phyloP scores from a whole-genome alignment of 2,329 filamentous ascomycete species.

The Ceratocystiopsis sp. region DNA sequence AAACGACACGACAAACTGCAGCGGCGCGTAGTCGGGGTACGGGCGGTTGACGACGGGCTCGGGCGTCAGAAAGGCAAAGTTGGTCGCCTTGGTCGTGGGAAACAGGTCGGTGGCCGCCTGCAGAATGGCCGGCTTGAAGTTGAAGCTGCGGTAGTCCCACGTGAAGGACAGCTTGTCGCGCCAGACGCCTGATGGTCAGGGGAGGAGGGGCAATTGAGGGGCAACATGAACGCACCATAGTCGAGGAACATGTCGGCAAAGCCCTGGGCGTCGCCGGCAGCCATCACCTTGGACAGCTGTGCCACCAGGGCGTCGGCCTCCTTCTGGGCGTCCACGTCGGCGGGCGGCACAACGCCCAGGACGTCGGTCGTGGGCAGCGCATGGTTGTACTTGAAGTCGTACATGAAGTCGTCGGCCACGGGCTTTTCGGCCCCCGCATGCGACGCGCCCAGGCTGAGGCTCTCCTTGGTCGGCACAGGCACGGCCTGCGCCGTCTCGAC shows the following conservation, averaged over 20 bases:
- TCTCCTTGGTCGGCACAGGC: too few relatives aligned
- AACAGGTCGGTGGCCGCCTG: constrained; percentile 19
- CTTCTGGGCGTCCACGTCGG: constrained; percentile 1
- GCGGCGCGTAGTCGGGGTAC: constrained; percentile 14
- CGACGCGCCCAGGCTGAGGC: too few relatives aligned
- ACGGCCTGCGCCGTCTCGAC: too few relatives aligned
- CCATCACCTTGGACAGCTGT: not conserved
- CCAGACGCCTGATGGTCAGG: constrained; percentile 11
- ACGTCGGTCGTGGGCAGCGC: constrained; percentile 15
- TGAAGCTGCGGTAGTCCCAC: constrained; percentile 20
- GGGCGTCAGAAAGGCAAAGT: constrained; percentile 13
- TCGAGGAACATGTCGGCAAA: constrained; percentile 15
- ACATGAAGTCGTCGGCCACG: constrained; percentile 23
- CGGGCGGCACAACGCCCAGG: constrained; percentile 2
- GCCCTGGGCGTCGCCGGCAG: constrained; percentile 12
- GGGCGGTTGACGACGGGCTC: constrained; percentile 11
- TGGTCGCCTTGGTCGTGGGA: constrained; percentile 13
- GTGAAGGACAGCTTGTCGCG: constrained; percentile 20
- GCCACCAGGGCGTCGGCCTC: constrained; percentile 3
- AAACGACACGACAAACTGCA: constrained; percentile 17
- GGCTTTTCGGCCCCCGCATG: constrained; percentile 6
- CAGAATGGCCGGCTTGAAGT: constrained; percentile 15
- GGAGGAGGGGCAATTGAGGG: too few relatives aligned
- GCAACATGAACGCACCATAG: constrained; percentile 2
- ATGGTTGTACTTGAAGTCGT: constrained; percentile 24